A percentile compares a stretch with the other conserved stretches of the same genome.
Evolutionary conservation across 2,329 filamentous ascomycete genomes (phyloP).

Genomic region (Sporothrix variecibatus): DNA sequence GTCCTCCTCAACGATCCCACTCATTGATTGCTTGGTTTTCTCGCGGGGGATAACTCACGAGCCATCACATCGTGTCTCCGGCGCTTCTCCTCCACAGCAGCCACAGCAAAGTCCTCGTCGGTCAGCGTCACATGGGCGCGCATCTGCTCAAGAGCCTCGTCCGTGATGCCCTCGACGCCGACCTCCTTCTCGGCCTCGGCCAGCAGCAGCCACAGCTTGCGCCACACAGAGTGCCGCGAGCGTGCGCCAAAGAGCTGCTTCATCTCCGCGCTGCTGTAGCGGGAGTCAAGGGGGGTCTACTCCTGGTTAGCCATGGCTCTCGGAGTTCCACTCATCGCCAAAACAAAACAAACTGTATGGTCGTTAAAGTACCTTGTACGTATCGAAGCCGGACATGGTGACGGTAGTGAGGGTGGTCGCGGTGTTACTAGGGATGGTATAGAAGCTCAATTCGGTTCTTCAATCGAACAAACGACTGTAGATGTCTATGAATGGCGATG

Average conservation of each 20-base stretch:
- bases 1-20: not conserved
- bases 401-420: not conserved
- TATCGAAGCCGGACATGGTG: slow-evolving; percentile 30
- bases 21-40: not conserved
- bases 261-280: slow-evolving; percentile 78
- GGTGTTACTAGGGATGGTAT: not conserved
- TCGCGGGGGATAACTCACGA: slow-evolving; percentile 33
- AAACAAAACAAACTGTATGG: too few species aligned
- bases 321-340: not conserved
- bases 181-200: slow-evolving; percentile 81
- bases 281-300: slow-evolving; percentile 67
- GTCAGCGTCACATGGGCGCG: slow-evolving; percentile 53
- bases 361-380: slow-evolving; percentile 27
- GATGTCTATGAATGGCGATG: not conserved
- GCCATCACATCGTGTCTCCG: slow-evolving; percentile 56
- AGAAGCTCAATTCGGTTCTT: not conserved
- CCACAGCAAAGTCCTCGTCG: slow-evolving; percentile 68
- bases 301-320: not conserved
- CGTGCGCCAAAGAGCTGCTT: slow-evolving; percentile 76
- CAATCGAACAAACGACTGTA: not conserved
- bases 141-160: slow-evolving; percentile 77
- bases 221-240: slow-evolving; percentile 75
- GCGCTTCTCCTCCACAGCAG: slow-evolving; percentile 73
- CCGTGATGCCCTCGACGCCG: slow-evolving; percentile 69
- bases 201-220: slow-evolving; percentile 81